phyloP scores from a whole-genome alignment of 2,329 filamentous ascomycete genomes.

The Ceratocystis diversiconidia region DNA sequence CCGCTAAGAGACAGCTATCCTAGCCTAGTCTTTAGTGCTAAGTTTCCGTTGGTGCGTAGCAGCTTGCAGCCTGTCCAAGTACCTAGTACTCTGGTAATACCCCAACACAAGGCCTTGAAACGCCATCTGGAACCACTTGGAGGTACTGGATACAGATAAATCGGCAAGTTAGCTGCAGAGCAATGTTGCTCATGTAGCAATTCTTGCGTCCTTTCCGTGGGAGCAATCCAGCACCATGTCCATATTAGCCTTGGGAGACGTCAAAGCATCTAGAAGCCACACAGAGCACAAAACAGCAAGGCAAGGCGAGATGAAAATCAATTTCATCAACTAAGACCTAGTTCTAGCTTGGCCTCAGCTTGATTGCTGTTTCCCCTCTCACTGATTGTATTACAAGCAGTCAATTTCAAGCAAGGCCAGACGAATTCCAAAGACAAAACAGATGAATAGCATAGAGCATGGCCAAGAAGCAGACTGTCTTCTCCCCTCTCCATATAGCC shows the following conservation, averaged over 20 bases:
- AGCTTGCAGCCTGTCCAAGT: neutral
- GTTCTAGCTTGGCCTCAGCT: neutral
- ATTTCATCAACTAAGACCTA: neutral
- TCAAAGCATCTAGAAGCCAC: neutral
- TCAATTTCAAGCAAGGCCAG: neutral
- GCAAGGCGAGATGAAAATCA: neutral
- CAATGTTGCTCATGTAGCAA: neutral
- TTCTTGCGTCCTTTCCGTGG: neutral
- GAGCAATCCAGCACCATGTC: neutral
- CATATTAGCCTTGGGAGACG: neutral
- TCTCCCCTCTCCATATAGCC: neutral
- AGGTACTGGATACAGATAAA: neutral
- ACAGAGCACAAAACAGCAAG: neutral
- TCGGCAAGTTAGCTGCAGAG: neutral
- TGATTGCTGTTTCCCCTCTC: neutral
- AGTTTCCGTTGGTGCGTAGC: neutral
- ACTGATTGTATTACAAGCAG: neutral
- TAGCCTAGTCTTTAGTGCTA: neutral
- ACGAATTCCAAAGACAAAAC: neutral
- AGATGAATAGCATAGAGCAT: neutral
- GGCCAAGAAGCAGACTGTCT: neutral
- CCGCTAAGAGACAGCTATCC: neutral
- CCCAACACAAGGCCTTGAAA: neutral
- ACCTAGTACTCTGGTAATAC: neutral
- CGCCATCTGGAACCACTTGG: neutral